phyloP scores from a whole-genome alignment of 495 filamentous ascomycete species.

The Parathielavia hyrcaniae region DNA sequence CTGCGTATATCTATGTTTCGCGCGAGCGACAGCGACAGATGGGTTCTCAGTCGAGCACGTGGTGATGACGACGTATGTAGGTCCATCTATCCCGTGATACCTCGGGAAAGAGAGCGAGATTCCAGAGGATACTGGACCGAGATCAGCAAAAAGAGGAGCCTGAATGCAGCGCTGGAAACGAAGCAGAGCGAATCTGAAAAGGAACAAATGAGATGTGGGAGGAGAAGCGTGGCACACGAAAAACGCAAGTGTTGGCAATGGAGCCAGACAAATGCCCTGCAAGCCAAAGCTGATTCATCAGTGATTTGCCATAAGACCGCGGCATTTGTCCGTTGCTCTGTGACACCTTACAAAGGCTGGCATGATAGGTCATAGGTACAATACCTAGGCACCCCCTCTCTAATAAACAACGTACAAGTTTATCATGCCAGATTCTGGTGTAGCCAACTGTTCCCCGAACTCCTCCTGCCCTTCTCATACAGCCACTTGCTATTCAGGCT shows the following conservation, averaged over 20 bases:
- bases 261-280: slow-evolving; percentile 50
- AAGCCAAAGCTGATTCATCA: slow-evolving; percentile 15
- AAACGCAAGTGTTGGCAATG: slow-evolving; percentile 40
- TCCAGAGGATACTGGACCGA: too few species aligned
- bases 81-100: not conserved
- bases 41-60: not conserved
- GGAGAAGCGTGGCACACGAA: too few species aligned
- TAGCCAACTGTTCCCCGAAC: slow-evolving; percentile 36
- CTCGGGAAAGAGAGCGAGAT: too few species aligned
- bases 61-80: not conserved
- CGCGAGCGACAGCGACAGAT: not conserved
- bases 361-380: too few species aligned
- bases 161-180: slow-evolving; percentile 35
- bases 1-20: not conserved
- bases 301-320: too few species aligned
- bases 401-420: not conserved
- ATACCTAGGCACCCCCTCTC: too few species aligned
- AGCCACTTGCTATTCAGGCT: slow-evolving; percentile 84
- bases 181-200: slow-evolving; percentile 21
- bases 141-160: slow-evolving; percentile 13
- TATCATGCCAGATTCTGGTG: slow-evolving; percentile 20
- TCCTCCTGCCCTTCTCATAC: slow-evolving; percentile 65
- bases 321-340: too few species aligned
- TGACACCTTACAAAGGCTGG: too few species aligned
- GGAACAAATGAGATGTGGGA: too few species aligned